These are phyloP conservation scores for Fusarium neocosmosporiellum DNA, from an alignment of 2,329 filamentous ascomycete species.

Conservation along the genomic window DNA sequence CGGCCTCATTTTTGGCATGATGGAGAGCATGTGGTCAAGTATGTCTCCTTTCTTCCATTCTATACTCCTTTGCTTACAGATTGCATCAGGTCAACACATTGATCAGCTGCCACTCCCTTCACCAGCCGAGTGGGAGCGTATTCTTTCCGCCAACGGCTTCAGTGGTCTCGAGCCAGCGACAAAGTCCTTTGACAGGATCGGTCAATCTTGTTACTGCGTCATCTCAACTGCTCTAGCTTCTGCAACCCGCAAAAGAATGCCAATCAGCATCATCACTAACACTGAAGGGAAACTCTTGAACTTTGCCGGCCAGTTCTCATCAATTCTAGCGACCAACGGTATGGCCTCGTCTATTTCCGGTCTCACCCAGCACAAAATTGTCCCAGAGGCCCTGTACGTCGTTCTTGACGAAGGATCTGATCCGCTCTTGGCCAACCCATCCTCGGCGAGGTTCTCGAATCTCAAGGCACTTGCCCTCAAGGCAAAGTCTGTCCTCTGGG, in stretches of 20 bases:
- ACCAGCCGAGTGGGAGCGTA: neutral
- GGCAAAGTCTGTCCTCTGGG: constrained; percentile 11
- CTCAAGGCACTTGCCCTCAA: neutral
- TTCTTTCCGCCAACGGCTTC: constrained; percentile 3
- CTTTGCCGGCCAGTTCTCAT: constrained; percentile 14
- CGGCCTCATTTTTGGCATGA: constrained; percentile 15
- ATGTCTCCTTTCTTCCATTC: neutral
- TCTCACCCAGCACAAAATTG: fast-evolving
- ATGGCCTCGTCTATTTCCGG: constrained; percentile 9
- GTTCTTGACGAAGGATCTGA: constrained; percentile 8
- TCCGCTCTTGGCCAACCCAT: fast-evolving
- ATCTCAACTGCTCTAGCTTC: neutral
- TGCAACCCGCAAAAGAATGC: neutral
- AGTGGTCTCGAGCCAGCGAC: constrained; percentile 23
- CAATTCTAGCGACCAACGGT: neutral
- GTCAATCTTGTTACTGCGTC: constrained; percentile 13
- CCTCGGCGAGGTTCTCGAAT: neutral
- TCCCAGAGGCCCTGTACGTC: constrained; percentile 1
- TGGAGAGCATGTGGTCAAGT: constrained; percentile 27
- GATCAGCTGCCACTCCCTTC: constrained; percentile 8
- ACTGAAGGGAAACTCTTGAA: neutral
- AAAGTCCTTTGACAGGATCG: constrained; percentile 16
- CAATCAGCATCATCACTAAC: constrained; percentile 1
- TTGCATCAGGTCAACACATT: neutral
- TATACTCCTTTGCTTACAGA: neutral